These are phyloP conservation scores for Thermothielavioides terrestris DNA, from an alignment of 495 filamentous ascomycete species.

Conservation along the genomic window DNA sequence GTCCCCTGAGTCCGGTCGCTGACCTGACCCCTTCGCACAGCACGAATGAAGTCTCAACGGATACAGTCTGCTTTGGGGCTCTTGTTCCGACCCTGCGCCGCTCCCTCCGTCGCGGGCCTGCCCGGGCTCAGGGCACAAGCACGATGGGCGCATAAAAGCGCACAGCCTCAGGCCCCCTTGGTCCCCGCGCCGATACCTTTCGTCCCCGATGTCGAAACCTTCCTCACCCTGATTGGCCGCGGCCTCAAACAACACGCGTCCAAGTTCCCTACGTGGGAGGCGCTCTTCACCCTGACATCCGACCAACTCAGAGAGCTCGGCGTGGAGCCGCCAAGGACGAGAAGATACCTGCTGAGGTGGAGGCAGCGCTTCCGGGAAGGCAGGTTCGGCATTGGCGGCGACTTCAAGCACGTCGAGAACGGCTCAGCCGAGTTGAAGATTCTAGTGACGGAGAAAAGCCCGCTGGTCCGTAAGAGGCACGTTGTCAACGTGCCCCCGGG, in stretches of 20 bases:
- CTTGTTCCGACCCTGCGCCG: constrained; percentile 22
- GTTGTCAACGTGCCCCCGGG: constrained; percentile 67
- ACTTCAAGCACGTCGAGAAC: constrained; percentile 61
- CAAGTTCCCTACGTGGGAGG: constrained; percentile 83
- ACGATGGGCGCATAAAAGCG: constrained; percentile 22
- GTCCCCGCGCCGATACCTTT: constrained; percentile 71
- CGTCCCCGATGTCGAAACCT: constrained; percentile 77
- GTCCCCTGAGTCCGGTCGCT: no score
- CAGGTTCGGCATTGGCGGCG: constrained; percentile 67
- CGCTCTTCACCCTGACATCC: constrained; percentile 72
- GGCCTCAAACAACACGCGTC: constrained; percentile 66
- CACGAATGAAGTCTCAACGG: constrained; percentile 24
- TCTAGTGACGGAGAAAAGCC: constrained; percentile 45
- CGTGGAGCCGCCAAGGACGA: constrained; percentile 71
- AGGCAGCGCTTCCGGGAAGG: constrained; percentile 73
- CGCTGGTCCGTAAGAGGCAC: constrained; percentile 19
- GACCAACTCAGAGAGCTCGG: constrained; percentile 71
- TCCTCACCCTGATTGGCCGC: constrained; percentile 88
- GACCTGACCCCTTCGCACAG: constrained; percentile 7
- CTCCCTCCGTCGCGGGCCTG: constrained; percentile 7
- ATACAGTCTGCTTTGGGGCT: constrained; percentile 24
- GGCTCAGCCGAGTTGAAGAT: constrained; percentile 63
- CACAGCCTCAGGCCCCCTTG: constrained; percentile 31
- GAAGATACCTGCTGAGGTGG: constrained; percentile 79
- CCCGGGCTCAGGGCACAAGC: constrained; percentile 23